Evolutionary conservation across 306 rosid genomes (phyloP).

Genomic region (Canavalia ensiformis): DNA sequence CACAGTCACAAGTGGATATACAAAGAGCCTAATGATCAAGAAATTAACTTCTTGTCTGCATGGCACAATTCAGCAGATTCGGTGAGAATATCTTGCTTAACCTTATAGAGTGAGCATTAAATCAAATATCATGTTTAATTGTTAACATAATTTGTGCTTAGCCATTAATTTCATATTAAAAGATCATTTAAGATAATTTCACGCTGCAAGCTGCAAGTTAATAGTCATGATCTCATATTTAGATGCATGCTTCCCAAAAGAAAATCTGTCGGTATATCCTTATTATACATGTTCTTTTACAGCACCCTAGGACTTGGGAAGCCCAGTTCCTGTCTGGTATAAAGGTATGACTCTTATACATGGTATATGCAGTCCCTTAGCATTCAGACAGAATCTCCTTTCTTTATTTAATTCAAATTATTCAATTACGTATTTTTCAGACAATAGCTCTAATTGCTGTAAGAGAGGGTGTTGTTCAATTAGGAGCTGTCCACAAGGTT

Average conservation of each 20-base stretch:
- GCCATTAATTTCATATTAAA: constrained; percentile 6
- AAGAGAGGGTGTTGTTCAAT: constrained; percentile 96
- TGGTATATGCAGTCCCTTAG: background rate
- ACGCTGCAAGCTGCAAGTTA: background rate
- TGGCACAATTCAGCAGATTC: constrained; percentile 97
- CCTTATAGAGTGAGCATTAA: constrained; percentile 5
- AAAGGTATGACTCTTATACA: constrained; percentile 63
- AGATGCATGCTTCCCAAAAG: constrained; percentile 40
- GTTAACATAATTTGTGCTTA: constrained; percentile 16
- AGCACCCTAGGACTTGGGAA: constrained; percentile 99
- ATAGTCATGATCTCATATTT: constrained; percentile 44
- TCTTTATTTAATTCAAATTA: constrained; percentile 13
- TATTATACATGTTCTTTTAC: constrained; percentile 48
- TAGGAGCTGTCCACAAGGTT: constrained; percentile 91
- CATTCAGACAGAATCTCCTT: constrained; percentile 20
- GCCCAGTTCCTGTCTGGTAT: constrained; percentile 99
- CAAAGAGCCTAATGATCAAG: constrained; percentile 92
- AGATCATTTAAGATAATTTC: background rate
- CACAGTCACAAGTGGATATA: constrained; percentile 97
- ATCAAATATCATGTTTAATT: constrained; percentile 4
- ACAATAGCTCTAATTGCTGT: constrained; percentile 97
- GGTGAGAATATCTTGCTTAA: constrained; percentile 53
- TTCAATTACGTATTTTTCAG: constrained; percentile 57
- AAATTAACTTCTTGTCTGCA: constrained; percentile 88
- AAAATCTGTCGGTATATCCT: constrained; percentile 20